These are phyloP conservation scores for Cardamine chenopodiifolia DNA, from an alignment of 345 rosid genomes.

Conservation along the genomic window DNA sequence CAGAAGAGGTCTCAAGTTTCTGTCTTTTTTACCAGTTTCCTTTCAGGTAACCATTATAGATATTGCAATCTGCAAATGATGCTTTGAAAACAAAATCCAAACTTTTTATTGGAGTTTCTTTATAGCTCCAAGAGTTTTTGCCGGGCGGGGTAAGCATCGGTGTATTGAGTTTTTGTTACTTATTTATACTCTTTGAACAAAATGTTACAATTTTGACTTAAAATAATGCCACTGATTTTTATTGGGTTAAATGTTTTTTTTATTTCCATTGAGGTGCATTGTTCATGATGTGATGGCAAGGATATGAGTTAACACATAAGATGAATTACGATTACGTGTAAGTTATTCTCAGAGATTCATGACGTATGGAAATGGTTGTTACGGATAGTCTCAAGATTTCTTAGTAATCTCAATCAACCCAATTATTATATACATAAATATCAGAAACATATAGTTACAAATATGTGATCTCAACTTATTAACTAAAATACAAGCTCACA, in stretches of 20 bases:
- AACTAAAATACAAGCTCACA: neutral
- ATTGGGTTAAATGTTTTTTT: constrained; percentile 37
- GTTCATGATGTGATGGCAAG: constrained; percentile 31
- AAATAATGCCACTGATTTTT: constrained; percentile 39
- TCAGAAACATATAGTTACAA: neutral
- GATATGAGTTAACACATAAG: neutral
- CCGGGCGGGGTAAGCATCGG: constrained; percentile 43
- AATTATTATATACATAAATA: neutral
- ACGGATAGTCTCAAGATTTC: neutral
- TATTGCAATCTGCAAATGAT: constrained; percentile 19
- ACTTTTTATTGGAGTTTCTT: constrained; percentile 17
- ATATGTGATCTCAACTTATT: neutral
- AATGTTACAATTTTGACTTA: constrained; percentile 24
- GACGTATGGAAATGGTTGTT: neutral
- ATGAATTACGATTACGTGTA: neutral
- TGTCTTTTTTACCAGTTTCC: constrained; percentile 27
- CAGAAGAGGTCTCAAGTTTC: constrained; percentile 5
- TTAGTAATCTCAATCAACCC: neutral
- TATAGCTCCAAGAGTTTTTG: constrained; percentile 29
- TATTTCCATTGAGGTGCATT: constrained; percentile 56
- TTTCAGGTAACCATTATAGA: constrained; percentile 34
- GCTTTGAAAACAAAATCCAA: constrained; percentile 7
- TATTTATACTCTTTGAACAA: constrained; percentile 28
- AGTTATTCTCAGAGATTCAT: neutral
- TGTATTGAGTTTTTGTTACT: constrained; percentile 14